Percentiles rank a stretch among this genome's conserved stretches.
These are phyloP conservation scores for Teunomyces funiuensis DNA, from an alignment of 805 yeast species.

Conservation along the genomic window DNA sequence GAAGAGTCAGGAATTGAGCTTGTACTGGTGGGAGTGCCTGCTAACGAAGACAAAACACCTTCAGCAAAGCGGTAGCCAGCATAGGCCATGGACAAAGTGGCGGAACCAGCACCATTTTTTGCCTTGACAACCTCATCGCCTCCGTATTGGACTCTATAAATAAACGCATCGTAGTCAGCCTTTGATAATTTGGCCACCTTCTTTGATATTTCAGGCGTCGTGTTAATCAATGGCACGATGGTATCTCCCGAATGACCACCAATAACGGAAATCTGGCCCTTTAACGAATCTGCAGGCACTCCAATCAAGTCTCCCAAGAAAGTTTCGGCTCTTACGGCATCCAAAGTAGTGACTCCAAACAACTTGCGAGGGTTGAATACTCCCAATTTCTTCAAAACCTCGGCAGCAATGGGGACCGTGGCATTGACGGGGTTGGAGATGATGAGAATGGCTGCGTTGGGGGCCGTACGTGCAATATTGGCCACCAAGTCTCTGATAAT, in stretches of 20 bases:
- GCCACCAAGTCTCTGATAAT: constrained; percentile 44
- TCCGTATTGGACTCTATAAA: constrained; percentile 54
- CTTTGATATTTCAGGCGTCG: constrained; percentile 16
- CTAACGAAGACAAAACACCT: constrained; percentile 58
- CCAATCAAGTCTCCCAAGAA: constrained; percentile 40
- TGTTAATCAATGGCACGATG: constrained; percentile 38
- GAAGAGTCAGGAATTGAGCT: constrained; percentile 44
- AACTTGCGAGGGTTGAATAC: constrained; percentile 46
- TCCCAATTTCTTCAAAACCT: constrained; percentile 45
- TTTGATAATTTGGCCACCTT: constrained; percentile 17
- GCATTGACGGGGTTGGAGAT: constrained; percentile 49
- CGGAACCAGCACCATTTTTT: constrained; percentile 92
- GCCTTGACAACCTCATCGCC: constrained; percentile 98
- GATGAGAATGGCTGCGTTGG: constrained; percentile 45
- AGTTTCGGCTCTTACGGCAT: constrained; percentile 46
- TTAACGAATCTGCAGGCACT: constrained; percentile 29
- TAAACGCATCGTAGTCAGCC: constrained; percentile 24
- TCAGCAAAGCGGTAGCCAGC: constrained; percentile 80
- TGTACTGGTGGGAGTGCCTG: constrained; percentile 53
- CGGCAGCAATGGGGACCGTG: constrained; percentile 50
- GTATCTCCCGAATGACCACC: constrained; percentile 52
- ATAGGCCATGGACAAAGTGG: constrained; percentile 93
- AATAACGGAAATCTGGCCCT: constrained; percentile 43
- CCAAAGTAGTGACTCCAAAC: constrained; percentile 49
- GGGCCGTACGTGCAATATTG: constrained; percentile 37